A percentile compares a stretch with the other conserved stretches of the same genome.
These are phyloP conservation scores for Rhizomucor pusillus DNA, from an alignment of 371 early-diverging fungal species.

Conservation along the genomic window DNA sequence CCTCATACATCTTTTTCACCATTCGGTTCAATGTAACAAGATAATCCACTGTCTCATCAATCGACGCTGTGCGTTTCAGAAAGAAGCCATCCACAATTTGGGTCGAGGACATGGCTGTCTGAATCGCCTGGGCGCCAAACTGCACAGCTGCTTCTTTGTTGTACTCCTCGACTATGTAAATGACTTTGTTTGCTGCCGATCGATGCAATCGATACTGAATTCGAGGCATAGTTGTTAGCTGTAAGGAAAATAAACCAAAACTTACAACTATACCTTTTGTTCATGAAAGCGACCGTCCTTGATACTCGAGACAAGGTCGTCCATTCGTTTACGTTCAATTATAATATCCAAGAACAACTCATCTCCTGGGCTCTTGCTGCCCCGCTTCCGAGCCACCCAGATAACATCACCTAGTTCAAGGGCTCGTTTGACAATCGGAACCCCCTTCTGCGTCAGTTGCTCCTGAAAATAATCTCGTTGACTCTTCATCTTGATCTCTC, in stretches of 20 bases:
- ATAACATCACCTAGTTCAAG: conserved; percentile 86
- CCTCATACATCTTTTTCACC: conserved; percentile 47
- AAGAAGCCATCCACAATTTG: conserved; percentile 73
- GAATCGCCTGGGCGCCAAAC: conserved; percentile 59
- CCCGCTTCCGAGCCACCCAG: conserved; percentile 78
- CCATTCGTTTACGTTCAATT: conserved; percentile 92
- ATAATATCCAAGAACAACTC: conserved; percentile 86
- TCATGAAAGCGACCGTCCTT: conserved; percentile 94
- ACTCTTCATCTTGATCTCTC: conserved; percentile 69
- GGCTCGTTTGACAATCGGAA: conserved; percentile 55
- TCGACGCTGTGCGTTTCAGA: conserved; percentile 64
- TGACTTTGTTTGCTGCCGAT: conserved; percentile 68
- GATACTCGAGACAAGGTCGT: conserved; percentile 90
- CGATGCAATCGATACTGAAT: conserved; percentile 69
- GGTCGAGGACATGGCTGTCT: conserved; percentile 65
- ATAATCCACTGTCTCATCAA: conserved; percentile 79
- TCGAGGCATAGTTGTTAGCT: neutral
- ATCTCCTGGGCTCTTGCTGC: conserved; percentile 23
- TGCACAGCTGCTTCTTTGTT: conserved; percentile 43
- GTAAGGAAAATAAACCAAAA: too few species aligned
- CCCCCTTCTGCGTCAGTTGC: conserved; percentile 55
- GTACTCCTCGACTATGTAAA: conserved; percentile 86
- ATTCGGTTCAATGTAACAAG: conserved; percentile 59
- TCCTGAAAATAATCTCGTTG: conserved; percentile 75
- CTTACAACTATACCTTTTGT: conserved; percentile 72